phyloP scores from a whole-genome alignment of 2,329 filamentous ascomycete species.

The Epichloe coenophiala region DNA sequence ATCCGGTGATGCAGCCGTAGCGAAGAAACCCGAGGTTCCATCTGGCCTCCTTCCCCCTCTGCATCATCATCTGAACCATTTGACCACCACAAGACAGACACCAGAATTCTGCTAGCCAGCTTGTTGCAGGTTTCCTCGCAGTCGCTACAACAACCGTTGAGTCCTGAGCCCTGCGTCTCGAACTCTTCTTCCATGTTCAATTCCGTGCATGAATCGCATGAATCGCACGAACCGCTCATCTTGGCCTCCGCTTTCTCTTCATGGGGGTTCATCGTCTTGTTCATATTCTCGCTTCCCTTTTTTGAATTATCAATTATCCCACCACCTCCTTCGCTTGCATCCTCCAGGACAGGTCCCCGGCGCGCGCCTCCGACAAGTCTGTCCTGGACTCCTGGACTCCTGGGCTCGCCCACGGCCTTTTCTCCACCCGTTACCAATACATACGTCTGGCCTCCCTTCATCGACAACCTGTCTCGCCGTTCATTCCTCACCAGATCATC shows the following conservation, averaged over 20 bases:
- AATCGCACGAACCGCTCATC: neutral
- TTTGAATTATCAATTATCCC: neutral
- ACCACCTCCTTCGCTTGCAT: too few relatives aligned
- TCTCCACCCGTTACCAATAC: neutral
- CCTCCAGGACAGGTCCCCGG: too few relatives aligned
- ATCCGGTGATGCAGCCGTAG: neutral
- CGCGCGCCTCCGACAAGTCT: too few relatives aligned
- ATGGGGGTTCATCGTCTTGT: neutral
- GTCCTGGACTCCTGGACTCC: too few relatives aligned
- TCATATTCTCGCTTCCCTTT: neutral
- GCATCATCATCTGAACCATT: neutral
- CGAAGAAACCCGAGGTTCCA: neutral
- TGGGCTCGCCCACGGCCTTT: too few relatives aligned
- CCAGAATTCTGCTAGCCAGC: too few relatives aligned
- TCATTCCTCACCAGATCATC: conserved; percentile 21
- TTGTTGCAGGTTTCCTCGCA: neutral
- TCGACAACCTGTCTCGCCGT: conserved; percentile 20
- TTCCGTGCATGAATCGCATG: neutral
- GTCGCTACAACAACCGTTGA: neutral
- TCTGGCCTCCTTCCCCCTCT: neutral
- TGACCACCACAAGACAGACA: neutral
- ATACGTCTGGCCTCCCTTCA: conserved; percentile 3
- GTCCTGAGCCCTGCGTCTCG: neutral
- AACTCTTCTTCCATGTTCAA: neutral
- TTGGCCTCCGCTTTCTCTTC: neutral